Conservation (phyloP, 225 moss, liverwort and hornwort genomes). For the Lunularia cruciata region DNA sequence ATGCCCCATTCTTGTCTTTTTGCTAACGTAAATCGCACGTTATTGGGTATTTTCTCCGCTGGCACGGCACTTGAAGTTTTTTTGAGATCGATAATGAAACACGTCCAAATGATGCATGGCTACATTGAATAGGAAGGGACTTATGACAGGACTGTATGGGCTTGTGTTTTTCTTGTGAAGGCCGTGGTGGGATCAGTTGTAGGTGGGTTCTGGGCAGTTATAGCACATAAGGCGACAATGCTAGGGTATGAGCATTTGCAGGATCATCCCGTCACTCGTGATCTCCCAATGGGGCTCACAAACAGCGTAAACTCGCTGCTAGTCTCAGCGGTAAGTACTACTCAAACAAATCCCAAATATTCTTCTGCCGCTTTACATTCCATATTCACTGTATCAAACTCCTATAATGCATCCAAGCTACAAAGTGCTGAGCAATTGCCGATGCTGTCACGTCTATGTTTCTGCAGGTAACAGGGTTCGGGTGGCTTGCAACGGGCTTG, state of each 20-base stretch:
- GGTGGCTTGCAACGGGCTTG: slow-evolving; percentile 70
- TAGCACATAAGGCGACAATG: slow-evolving; percentile 53
- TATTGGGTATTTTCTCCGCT: too few species aligned
- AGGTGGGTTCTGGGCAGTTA: slow-evolving; percentile 57
- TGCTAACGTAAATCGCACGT: too few species aligned
- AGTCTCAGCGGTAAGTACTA: slow-evolving; percentile 56
- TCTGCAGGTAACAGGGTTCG: slow-evolving; percentile 71
- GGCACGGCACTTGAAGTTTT: too few species aligned
- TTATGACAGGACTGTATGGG: too few species aligned
- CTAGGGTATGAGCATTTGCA: slow-evolving; percentile 56
- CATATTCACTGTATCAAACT: too few species aligned
- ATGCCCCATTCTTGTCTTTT: too few species aligned
- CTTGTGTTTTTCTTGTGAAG: slow-evolving; percentile 32
- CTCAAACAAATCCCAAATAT: neutral
- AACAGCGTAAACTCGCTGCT: slow-evolving; percentile 68
- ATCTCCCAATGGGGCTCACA: slow-evolving; percentile 71
- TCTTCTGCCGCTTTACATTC: neutral
- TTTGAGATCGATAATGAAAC: too few species aligned
- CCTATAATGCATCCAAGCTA: too few species aligned
- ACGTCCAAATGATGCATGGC: too few species aligned
- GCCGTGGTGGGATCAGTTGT: slow-evolving; percentile 62
- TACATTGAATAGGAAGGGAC: too few species aligned
- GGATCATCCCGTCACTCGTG: slow-evolving; percentile 63
- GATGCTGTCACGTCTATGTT: neutral
- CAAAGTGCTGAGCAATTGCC: neutral